Evolutionary conservation across 768 basidiomycete species (phyloP).

Genomic region (Tulasnella sp.): DNA sequence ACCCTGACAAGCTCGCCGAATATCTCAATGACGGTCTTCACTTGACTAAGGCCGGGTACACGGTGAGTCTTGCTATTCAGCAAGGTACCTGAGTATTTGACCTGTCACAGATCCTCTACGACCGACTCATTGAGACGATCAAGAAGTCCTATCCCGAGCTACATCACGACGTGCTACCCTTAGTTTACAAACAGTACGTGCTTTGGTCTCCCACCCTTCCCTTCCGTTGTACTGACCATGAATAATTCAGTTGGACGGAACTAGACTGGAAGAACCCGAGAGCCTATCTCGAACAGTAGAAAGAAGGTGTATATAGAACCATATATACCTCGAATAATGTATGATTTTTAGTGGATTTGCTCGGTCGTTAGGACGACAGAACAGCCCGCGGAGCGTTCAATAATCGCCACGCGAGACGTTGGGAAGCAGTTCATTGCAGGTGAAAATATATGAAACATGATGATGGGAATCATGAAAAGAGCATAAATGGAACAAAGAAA

Average conservation of each 20-base stretch:
- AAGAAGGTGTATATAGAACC: too few relatives aligned
- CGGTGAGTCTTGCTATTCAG: constrained; percentile 34
- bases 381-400: too few relatives aligned
- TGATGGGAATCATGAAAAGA: too few relatives aligned
- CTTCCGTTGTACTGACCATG: neutral
- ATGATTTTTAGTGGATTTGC: too few relatives aligned
- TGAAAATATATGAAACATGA: too few relatives aligned
- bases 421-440: too few relatives aligned
- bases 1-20: constrained; percentile 38
- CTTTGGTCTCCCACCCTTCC: too few relatives aligned
- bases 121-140: constrained; percentile 48
- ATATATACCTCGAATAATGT: too few relatives aligned
- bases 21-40: constrained; percentile 72
- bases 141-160: constrained; percentile 50
- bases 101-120: constrained; percentile 46
- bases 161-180: constrained; percentile 46
- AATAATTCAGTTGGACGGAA: neutral
- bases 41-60: constrained; percentile 59
- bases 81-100: neutral
- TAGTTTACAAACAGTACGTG: constrained; percentile 50
- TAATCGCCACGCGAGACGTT: too few relatives aligned
- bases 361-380: too few relatives aligned
- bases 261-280: constrained; percentile 1
- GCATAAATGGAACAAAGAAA: too few relatives aligned
- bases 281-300: too few relatives aligned